A percentile compares a stretch with the other conserved stretches of the same genome.
Evolutionary conservation across 2,329 filamentous ascomycete genomes (phyloP).

Genomic region (Tothia fuscella): DNA sequence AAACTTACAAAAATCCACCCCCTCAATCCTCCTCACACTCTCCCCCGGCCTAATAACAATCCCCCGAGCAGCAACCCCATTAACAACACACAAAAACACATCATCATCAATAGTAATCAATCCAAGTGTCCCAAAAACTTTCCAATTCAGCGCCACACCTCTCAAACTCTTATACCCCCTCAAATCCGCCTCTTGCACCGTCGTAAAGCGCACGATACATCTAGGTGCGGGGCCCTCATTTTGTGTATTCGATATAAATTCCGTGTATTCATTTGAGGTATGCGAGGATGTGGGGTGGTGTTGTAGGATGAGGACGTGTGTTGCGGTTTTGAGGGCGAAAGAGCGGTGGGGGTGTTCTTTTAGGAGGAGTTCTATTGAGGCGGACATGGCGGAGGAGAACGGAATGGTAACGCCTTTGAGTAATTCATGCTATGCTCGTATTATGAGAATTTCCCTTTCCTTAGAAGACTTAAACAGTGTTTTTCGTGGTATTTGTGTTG

Average conservation of each 20-base stretch:
- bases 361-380: constrained; percentile 60
- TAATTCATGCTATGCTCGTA: not conserved
- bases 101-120: constrained; percentile 73
- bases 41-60: constrained; percentile 78
- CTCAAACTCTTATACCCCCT: constrained; percentile 66
- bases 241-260: constrained; percentile 13
- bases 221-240: constrained; percentile 30
- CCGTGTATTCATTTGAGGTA: constrained; percentile 18
- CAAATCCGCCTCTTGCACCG: constrained; percentile 52
- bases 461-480: no score
- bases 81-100: constrained; percentile 86
- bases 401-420: no score
- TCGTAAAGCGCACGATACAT: constrained; percentile 84
- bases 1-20: constrained; percentile 63
- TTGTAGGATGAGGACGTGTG: constrained; percentile 74
- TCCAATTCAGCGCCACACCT: constrained; percentile 36
- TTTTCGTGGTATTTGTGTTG: no score
- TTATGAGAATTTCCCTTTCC: not conserved
- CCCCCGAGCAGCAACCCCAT: constrained; percentile 56
- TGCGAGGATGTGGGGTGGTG: constrained; percentile 35
- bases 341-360: constrained; percentile 79
- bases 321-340: constrained; percentile 70
- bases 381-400: constrained; percentile 31
- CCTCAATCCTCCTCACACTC: constrained; percentile 74
- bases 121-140: constrained; percentile 76